Conservation (phyloP, 2,329 filamentous ascomycete species). For the Nothophaeocryptopus gaeumannii region DNA sequence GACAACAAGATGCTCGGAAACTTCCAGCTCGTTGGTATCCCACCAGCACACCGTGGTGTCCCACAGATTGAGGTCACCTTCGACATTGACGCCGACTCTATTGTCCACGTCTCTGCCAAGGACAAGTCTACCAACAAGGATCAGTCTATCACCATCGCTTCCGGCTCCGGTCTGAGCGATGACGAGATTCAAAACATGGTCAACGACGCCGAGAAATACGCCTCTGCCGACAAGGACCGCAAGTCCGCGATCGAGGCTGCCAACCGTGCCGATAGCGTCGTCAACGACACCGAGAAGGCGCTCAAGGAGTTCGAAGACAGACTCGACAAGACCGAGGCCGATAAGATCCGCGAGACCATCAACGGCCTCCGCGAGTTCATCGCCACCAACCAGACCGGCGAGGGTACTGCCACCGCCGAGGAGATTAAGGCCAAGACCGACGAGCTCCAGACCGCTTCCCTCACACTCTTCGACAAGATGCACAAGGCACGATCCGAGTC, state of each 20-base stretch:
- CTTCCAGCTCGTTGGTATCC: constrained; percentile 98
- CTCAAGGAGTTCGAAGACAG: constrained; percentile 94
- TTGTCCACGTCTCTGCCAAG: constrained; percentile 96
- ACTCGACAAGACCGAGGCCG: constrained; percentile 93
- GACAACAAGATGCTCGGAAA: constrained; percentile 99
- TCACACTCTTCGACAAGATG: constrained; percentile 99
- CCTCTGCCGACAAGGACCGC: constrained; percentile 92
- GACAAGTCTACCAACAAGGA: constrained; percentile 99
- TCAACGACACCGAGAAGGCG: constrained; percentile 98
- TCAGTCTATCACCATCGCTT: constrained; percentile 98
- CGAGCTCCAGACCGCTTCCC: constrained; percentile 89
- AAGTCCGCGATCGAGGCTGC: constrained; percentile 92
- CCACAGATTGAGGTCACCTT: constrained; percentile 98
- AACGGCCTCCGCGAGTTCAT: constrained; percentile 75
- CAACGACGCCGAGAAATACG: constrained; percentile 94
- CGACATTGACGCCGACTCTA: constrained; percentile 96
- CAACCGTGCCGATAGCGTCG: constrained; percentile 93
- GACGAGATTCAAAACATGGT: constrained; percentile 97
- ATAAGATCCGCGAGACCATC: constrained; percentile 96
- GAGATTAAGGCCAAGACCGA: constrained; percentile 99
- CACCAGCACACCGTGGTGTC: constrained; percentile 91
- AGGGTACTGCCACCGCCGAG: constrained; percentile 78
- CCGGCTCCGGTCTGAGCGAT: constrained; percentile 93
- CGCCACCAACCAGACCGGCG: constrained; percentile 89
- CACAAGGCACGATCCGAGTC: constrained; percentile 77